These are phyloP conservation scores for Apiospora hydei DNA, from an alignment of 2,329 filamentous ascomycete genomes.

Conservation along the genomic window DNA sequence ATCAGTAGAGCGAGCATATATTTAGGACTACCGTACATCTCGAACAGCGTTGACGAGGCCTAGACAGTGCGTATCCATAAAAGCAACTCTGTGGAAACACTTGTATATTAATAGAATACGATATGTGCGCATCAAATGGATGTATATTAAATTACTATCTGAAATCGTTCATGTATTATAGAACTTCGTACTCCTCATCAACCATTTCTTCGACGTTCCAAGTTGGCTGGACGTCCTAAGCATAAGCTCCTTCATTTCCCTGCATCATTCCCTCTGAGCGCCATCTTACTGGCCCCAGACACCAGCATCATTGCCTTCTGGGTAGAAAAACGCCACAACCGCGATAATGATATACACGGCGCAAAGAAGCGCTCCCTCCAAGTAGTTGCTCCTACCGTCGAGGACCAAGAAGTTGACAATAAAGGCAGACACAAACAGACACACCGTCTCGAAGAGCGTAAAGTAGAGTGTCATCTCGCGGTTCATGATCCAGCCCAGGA, in stretches of 20 bases:
- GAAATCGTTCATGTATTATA: neutral
- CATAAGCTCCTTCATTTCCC: neutral
- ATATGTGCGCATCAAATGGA: neutral
- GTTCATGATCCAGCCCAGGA: constrained; percentile 73
- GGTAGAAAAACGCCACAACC: constrained; percentile 72
- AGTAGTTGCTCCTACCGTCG: constrained; percentile 85
- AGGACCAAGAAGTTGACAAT: constrained; percentile 89
- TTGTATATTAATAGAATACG: neutral
- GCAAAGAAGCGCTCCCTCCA: constrained; percentile 77
- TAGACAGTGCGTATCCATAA: no score
- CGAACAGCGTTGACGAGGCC: no score
- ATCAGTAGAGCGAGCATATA: no score
- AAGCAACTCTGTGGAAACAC: neutral
- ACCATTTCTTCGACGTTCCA: neutral
- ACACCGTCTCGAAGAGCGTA: constrained; percentile 87
- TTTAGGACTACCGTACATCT: no score
- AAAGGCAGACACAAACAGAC: constrained; percentile 82
- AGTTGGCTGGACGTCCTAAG: neutral
- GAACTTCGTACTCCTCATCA: constrained; percentile 1
- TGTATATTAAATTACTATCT: constrained; percentile 10
- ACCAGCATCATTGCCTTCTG: constrained; percentile 53
- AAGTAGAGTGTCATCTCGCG: constrained; percentile 83
- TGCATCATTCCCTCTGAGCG: neutral
- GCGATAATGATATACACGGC: constrained; percentile 74
- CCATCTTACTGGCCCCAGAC: constrained; percentile 10